These are phyloP conservation scores for Suzukiozyma palmioleophila DNA, from an alignment of 1,139 yeast species.

Conservation along the genomic window DNA sequence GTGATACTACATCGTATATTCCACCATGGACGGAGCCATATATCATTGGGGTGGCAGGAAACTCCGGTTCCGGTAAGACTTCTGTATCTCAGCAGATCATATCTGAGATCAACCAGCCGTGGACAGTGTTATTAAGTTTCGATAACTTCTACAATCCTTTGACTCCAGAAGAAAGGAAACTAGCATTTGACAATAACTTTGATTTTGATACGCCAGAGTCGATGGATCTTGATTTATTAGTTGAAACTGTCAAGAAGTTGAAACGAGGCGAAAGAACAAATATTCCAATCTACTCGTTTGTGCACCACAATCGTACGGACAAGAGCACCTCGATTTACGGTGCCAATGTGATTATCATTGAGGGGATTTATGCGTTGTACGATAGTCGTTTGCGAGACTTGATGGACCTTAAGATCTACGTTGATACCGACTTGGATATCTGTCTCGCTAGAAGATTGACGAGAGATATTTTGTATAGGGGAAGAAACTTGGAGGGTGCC, in stretches of 20 bases:
- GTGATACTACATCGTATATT: constrained; percentile 36
- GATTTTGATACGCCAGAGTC: constrained; percentile 89
- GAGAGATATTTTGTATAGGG: constrained; percentile 81
- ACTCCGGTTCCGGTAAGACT: constrained; percentile 94
- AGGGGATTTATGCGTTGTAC: constrained; percentile 84
- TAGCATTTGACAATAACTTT: constrained; percentile 63
- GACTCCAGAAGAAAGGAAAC: constrained; percentile 50
- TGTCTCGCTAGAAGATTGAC: constrained; percentile 85
- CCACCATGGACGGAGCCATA: constrained; percentile 98
- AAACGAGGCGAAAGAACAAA: constrained; percentile 56
- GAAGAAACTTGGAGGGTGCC: constrained; percentile 78
- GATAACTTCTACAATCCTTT: constrained; percentile 88
- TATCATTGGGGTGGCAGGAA: constrained; percentile 91
- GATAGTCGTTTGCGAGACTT: constrained; percentile 64
- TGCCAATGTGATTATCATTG: constrained; percentile 87
- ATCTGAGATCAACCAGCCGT: constrained; percentile 78
- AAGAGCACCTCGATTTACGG: constrained; percentile 80
- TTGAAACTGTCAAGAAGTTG: constrained; percentile 57
- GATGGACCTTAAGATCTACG: constrained; percentile 85
- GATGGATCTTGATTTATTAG: constrained; percentile 70
- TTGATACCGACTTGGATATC: constrained; percentile 89
- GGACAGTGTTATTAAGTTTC: constrained; percentile 89
- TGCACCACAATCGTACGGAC: constrained; percentile 65
- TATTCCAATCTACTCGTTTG: constrained; percentile 85
- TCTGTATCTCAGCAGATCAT: constrained; percentile 84